Conservation (phyloP, 495 filamentous ascomycete species). For the Aspergillus steynii region DNA sequence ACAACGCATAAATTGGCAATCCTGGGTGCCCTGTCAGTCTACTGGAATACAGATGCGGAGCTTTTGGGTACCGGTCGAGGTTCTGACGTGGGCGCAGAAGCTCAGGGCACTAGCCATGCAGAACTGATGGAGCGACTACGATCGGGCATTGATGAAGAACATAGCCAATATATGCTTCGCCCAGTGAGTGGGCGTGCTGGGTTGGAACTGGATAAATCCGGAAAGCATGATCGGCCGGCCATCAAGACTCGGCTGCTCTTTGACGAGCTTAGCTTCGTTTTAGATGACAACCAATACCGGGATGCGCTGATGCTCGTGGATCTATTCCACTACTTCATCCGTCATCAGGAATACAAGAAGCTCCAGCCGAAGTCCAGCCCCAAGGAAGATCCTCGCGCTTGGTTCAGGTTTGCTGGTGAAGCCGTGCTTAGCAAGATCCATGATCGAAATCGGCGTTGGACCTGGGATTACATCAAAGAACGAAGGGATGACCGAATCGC, state of each 20-base stretch:
- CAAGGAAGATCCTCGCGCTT: conserved; percentile 88
- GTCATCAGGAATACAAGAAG: conserved; percentile 96
- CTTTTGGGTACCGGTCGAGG: conserved; percentile 75
- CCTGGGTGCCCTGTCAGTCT: conserved; percentile 82
- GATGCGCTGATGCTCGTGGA: conserved; percentile 97
- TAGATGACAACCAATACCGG: conserved; percentile 96
- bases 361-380: conserved; percentile 81
- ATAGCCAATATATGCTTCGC: conserved; percentile 92
- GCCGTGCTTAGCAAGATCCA: conserved; percentile 92
- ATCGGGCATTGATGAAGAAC: conserved; percentile 69
- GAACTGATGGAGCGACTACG: conserved; percentile 75
- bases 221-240: conserved; percentile 74
- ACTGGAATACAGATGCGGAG: conserved; percentile 94
- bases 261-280: conserved; percentile 91
- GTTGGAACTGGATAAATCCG: conserved; percentile 90
- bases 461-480: conserved; percentile 92
- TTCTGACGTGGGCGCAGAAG: conserved; percentile 59
- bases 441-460: conserved; percentile 84
- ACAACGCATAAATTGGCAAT: conserved; percentile 91
- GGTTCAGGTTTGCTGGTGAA: conserved; percentile 86
- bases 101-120: conserved; percentile 65
- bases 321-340: conserved; percentile 96
- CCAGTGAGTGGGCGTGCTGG: conserved; percentile 92
- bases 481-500: conserved; percentile 83
- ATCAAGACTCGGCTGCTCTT: conserved; percentile 90